Evolutionary conservation across 805 yeast genomes (phyloP), one percentile per base, ranked within the genome.

Genomic region (Ogataea degrootiae): DNA sequence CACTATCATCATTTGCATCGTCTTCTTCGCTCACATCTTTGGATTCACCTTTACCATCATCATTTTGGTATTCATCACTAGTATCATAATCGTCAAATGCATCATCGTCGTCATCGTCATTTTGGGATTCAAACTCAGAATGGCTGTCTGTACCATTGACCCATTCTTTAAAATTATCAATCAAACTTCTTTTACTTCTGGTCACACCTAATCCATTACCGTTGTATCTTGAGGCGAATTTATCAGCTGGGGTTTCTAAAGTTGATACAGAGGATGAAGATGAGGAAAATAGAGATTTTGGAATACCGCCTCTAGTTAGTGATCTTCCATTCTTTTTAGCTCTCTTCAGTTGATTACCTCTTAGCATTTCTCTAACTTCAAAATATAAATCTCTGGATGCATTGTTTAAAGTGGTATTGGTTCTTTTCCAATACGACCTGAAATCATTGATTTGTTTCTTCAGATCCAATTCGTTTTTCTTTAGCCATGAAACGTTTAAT

Each of bases 401-500:
- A 54, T 79, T 81, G 65, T 85, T 84, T 55, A 82, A 66, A 60
- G 76, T 80, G 49, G 73, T 76, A 58, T 82, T 87, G 58, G 88
- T 84, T 62, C 80, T 83, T 63, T 82, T 82, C 85, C 94, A 87
- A 58, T 88, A 87, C 22, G 86, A 79, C 56, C 97, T 76, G 71
- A 94, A 92, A 53, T 89, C 96, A 52, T 73, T 80, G 51, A 94
- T 85, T 62, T 91, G 96, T 58, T 90, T 88, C 66, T 87, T 90
- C 69, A 94, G 78, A 53, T 94, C 99, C 57, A 94, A 75, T 71
- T 94, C 99, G 67, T 94, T 94, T 69, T 94, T 94, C 71, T 94
- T 94, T 58, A 94, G 75, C 99, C 99, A 94, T 31, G 96, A 86
- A 19, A 94, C 98, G 62, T 94, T 94, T 60, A 94, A 78, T 61